Percentiles rank a stretch among this genome's conserved stretches.
Evolutionary conservation across 768 basidiomycete genomes (phyloP).

Genomic region (Lentinula lateritia): DNA sequence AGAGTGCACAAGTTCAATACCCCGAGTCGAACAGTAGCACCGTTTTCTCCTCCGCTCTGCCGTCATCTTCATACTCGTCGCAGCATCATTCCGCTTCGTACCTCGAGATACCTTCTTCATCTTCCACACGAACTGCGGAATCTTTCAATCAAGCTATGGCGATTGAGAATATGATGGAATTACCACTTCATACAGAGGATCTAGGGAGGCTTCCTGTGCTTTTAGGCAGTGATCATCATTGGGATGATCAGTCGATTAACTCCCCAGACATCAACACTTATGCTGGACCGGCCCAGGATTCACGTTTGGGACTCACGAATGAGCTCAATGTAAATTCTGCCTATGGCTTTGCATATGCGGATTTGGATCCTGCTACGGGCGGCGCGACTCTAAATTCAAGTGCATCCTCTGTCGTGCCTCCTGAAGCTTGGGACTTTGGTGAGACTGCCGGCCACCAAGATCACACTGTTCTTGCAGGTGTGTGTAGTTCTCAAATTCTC

Average conservation of each 20-base stretch:
- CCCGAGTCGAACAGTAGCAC: not conserved
- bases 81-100: not conserved
- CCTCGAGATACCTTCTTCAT: not conserved
- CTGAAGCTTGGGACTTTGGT: not conserved
- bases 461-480: not conserved
- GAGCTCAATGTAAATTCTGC: not conserved
- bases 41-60: not conserved
- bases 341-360: not conserved
- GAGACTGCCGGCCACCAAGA: not conserved
- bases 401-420: not conserved
- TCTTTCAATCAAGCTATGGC: not conserved
- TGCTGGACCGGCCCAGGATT: not conserved
- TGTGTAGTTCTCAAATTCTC: not conserved
- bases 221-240: not conserved
- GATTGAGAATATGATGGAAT: not conserved
- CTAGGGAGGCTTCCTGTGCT: not conserved
- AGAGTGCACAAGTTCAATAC: not conserved
- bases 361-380: not conserved
- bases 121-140: not conserved
- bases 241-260: not conserved
- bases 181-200: not conserved
- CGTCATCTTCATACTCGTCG: not conserved
- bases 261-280: not conserved
- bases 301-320: not conserved
- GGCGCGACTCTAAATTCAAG: not conserved